Evolutionary conservation across 257 asterid genomes (phyloP), one percentile per base, ranked within the genome.

Genomic region (Capsicum chinense): DNA sequence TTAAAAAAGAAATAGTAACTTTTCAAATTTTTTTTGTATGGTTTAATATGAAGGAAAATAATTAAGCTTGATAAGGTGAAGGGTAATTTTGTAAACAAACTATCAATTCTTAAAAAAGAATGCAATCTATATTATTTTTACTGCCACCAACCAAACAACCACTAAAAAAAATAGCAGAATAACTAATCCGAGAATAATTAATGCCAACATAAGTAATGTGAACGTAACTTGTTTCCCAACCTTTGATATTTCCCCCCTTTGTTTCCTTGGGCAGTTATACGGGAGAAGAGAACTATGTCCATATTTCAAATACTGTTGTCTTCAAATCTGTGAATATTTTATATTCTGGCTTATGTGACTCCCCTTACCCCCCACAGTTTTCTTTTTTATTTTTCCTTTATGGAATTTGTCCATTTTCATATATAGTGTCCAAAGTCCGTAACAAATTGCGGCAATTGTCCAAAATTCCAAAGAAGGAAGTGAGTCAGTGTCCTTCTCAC

Each of bases 381-480:
- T n/a, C 19, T 48, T 21, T 12, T 8, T 6, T 26, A 26, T 52
- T 7, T 6, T 66, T 6, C 47, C 35, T 67, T 85, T 56, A 70
- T 79, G 9, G 26, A 79, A 79, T 85, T 87, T 83, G 90, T 85
- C 86, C 47, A 85, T 79, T 87, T 85, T 79, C 86, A 56, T 15
- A 17, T 8, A 26, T 26, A 26, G 33, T 60, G 56, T 79, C 90
- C 86, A 87, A 85, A 79, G 10, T 78, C 48, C 3, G 15, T 26
- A 78, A 78, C 64, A 78, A 78, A 78, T 78, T 78, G 26, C 5
- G 13, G 13, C 13, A 78, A 26, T 78, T 26, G 54, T 78, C 64
- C 26, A 26, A 78, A 54, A 78, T 26, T 54, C 26, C 64, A 78
- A 54, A 54, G 64, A 5, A 78, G 64, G 9, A 14, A 26, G 5